A percentile compares a stretch with the other conserved stretches of the same genome.
phyloP scores from a whole-genome alignment of 2,329 filamentous ascomycete species.

The Penicillium sp. region DNA sequence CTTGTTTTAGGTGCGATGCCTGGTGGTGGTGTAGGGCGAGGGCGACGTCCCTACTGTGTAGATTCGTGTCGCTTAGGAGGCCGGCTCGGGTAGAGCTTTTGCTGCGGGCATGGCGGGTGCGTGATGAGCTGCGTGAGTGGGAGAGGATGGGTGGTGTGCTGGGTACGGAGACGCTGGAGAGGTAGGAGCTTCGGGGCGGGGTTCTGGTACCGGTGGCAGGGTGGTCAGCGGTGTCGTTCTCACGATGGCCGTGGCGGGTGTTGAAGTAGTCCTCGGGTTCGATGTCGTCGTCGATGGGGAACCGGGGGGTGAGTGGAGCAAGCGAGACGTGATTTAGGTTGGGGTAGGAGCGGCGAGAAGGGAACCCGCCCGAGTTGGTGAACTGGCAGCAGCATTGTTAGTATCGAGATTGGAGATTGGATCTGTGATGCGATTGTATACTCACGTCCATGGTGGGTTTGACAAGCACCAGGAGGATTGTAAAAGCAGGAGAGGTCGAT shows the following conservation, averaged over 20 bases:
- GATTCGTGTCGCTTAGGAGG: conserved; percentile 39
- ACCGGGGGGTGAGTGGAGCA: conserved; percentile 59
- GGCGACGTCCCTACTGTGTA: conserved; percentile 28
- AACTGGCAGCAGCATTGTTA: conserved; percentile 17
- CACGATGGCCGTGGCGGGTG: conserved; percentile 16
- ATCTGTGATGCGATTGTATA: background rate
- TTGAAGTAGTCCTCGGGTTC: conserved; percentile 39
- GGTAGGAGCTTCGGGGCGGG: conserved; percentile 39
- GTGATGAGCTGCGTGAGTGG: conserved; percentile 44
- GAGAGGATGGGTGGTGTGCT: conserved; percentile 46
- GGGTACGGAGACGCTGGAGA: conserved; percentile 45
- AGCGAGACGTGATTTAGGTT: conserved; percentile 62
- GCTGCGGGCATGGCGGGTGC: conserved; percentile 35
- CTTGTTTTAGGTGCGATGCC: conserved; percentile 9
- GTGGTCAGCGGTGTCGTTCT: conserved; percentile 8
- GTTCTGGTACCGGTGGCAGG: conserved; percentile 34
- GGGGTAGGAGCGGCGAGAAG: conserved; percentile 58
- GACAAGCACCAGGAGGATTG: background rate
- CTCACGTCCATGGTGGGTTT: conserved; percentile 28
- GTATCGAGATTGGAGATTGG: background rate
- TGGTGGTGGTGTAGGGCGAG: conserved; percentile 28
- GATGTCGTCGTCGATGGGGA: conserved; percentile 53
- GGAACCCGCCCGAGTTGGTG: conserved; percentile 33
- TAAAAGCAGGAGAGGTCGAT: conserved; percentile 5
- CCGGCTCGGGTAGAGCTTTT: conserved; percentile 35